A percentile compares a stretch with the other conserved stretches of the same genome.
These are phyloP conservation scores for Russula dissimulans DNA, from an alignment of 768 basidiomycete genomes.

Conservation along the genomic window DNA sequence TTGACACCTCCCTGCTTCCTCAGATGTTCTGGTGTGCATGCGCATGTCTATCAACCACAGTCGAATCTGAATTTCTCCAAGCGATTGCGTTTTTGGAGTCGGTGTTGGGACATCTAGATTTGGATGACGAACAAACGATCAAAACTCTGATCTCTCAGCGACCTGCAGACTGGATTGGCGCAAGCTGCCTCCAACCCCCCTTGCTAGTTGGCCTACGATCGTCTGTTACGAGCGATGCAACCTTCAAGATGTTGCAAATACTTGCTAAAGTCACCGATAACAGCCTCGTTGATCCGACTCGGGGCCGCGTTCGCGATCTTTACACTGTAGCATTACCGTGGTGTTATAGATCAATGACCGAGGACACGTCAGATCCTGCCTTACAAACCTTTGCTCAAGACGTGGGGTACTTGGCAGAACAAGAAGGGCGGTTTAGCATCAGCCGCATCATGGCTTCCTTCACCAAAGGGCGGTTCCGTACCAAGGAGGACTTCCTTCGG, in stretches of 20 bases:
- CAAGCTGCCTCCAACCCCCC: constrained; percentile 55
- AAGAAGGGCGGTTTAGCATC: constrained; percentile 69
- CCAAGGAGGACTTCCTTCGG: constrained; percentile 87
- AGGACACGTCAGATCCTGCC: constrained; percentile 46
- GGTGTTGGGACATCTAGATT: constrained; percentile 58
- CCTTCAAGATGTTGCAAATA: constrained; percentile 58
- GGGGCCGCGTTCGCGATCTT: constrained; percentile 67
- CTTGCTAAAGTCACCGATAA: constrained; percentile 53
- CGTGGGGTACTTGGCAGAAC: constrained; percentile 61
- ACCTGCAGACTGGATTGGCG: constrained; percentile 64
- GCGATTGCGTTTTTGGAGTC: constrained; percentile 55
- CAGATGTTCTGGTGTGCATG: constrained; percentile 83
- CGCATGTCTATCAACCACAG: constrained; percentile 74
- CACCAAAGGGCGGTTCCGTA: constrained; percentile 78
- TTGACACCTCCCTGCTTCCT: constrained; percentile 57
- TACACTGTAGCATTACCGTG: constrained; percentile 80
- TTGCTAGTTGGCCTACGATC: constrained; percentile 76
- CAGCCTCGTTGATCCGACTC: constrained; percentile 60
- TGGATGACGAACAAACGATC: constrained; percentile 58
- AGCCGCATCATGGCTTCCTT: constrained; percentile 85
- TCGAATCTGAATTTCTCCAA: constrained; percentile 69
- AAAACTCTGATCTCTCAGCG: constrained; percentile 59
- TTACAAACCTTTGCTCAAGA: constrained; percentile 65
- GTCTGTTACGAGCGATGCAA: constrained; percentile 52
- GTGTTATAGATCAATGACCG: constrained; percentile 73